phyloP scores from a whole-genome alignment of 2,329 filamentous ascomycete species.

The Curvularia sp. region DNA sequence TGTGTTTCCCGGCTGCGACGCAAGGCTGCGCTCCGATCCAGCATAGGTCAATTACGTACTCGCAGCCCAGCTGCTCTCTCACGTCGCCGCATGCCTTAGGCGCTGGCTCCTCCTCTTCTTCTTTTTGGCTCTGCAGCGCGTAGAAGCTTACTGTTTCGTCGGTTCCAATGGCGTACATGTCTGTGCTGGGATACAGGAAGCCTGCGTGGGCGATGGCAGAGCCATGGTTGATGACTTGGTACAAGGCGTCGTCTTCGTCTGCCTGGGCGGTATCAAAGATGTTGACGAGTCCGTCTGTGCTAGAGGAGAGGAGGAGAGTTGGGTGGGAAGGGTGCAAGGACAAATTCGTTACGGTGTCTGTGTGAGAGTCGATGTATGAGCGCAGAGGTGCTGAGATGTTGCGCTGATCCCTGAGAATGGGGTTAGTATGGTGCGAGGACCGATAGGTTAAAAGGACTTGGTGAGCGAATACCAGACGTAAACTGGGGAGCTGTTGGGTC shows the following conservation, averaged over 20 bases:
- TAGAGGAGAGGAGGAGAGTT: constrained; percentile 73
- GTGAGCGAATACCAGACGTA: constrained; percentile 44
- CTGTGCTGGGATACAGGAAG: constrained; percentile 64
- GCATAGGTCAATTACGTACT: constrained; percentile 75
- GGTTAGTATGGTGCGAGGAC: constrained; percentile 14
- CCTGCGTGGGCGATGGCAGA: constrained; percentile 77
- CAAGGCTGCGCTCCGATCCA: constrained; percentile 67
- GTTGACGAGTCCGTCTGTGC: constrained; percentile 81
- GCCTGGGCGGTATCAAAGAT: constrained; percentile 70
- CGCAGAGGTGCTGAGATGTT: constrained; percentile 48
- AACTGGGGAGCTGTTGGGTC: constrained; percentile 52
- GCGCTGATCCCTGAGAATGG: constrained; percentile 50
- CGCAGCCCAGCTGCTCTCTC: constrained; percentile 68
- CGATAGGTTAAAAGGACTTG: neutral
- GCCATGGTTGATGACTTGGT: constrained; percentile 80
- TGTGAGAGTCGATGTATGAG: constrained; percentile 57
- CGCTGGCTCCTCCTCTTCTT: constrained; percentile 61
- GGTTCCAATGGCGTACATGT: constrained; percentile 75
- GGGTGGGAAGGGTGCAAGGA: constrained; percentile 68
- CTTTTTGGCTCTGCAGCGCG: constrained; percentile 69
- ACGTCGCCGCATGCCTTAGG: constrained; percentile 70
- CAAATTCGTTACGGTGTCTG: constrained; percentile 67
- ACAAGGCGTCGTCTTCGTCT: constrained; percentile 77
- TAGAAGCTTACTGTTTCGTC: constrained; percentile 81
- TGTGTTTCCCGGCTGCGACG: constrained; percentile 71